Conservation (phyloP, 345 rosid genomes). For the Turritis glabra region DNA sequence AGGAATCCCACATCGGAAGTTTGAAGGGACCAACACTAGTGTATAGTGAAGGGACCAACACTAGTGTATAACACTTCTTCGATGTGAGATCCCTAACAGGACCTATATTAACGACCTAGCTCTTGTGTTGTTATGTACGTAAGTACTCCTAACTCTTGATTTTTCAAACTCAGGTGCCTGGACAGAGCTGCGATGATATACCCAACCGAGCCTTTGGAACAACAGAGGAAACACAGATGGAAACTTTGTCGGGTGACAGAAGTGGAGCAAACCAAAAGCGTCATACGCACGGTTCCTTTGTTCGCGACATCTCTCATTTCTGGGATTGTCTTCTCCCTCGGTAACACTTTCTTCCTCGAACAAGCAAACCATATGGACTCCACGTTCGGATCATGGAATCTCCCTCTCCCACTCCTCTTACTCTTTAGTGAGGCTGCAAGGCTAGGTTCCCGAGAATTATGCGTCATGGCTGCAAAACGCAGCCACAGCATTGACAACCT, state of each 20-base stretch:
- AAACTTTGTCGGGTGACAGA: constrained; percentile 47
- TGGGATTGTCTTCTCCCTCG: constrained; percentile 41
- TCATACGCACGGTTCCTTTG: constrained; percentile 35
- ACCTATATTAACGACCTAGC: too few relatives aligned
- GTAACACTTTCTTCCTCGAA: constrained; percentile 44
- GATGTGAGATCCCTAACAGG: not conserved
- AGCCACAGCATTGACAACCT: not conserved
- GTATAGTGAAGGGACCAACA: too few relatives aligned
- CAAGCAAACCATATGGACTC: constrained; percentile 44
- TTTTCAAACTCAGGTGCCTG: constrained; percentile 29
- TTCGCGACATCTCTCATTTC: constrained; percentile 37
- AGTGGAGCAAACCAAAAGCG: constrained; percentile 45
- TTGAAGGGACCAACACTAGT: not conserved
- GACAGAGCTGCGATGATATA: constrained; percentile 46
- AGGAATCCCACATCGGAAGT: not conserved
- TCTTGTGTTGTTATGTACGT: constrained; percentile 4
- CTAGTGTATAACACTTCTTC: not conserved
- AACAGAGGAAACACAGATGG: constrained; percentile 43
- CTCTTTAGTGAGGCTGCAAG: constrained; percentile 39
- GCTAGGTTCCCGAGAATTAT: constrained; percentile 29
- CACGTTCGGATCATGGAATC: constrained; percentile 33
- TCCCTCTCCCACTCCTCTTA: constrained; percentile 43
- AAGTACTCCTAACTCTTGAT: not conserved
- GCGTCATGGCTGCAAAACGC: constrained; percentile 36
- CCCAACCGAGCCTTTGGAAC: constrained; percentile 31